Evolutionary conservation across 2,329 filamentous ascomycete genomes (phyloP).

Genomic region (Beauveria caledonica): DNA sequence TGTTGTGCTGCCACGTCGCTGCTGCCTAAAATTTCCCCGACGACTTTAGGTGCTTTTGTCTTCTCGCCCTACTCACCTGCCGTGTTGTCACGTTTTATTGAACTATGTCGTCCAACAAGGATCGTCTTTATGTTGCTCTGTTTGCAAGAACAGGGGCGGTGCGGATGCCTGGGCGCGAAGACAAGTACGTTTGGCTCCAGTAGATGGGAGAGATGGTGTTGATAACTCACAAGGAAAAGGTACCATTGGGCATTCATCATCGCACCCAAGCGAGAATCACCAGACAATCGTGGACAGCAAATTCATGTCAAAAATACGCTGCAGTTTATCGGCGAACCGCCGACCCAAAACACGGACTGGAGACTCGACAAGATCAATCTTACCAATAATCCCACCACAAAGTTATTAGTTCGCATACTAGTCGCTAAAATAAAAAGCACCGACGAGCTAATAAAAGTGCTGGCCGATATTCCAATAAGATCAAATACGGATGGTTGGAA

Average conservation of each 20-base stretch:
- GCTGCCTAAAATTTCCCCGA: no score
- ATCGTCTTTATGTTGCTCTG: neutral
- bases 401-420: constrained; percentile 20
- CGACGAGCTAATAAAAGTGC: constrained; percentile 20
- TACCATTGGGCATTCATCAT: constrained; percentile 32
- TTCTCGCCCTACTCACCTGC: no score
- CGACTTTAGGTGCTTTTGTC: no score
- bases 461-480: constrained; percentile 24
- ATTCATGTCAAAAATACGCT: constrained; percentile 28
- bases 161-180: constrained; percentile 13
- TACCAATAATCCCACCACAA: constrained; percentile 22
- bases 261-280: constrained; percentile 26
- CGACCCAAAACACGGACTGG: neutral
- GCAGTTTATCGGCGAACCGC: neutral
- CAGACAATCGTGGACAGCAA: constrained; percentile 9
- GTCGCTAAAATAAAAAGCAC: constrained; percentile 25
- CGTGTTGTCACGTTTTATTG: neutral
- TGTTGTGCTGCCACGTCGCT: neutral
- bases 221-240: constrained; percentile 13
- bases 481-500: constrained; percentile 29
- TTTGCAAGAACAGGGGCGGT: neutral
- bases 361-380: constrained; percentile 10
- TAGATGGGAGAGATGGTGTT: neutral
- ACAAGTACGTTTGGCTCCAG: constrained; percentile 7
- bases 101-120: neutral